These are phyloP conservation scores for Colletotrichum sp. DNA, from an alignment of 2,329 filamentous ascomycete species.

Conservation along the genomic window DNA sequence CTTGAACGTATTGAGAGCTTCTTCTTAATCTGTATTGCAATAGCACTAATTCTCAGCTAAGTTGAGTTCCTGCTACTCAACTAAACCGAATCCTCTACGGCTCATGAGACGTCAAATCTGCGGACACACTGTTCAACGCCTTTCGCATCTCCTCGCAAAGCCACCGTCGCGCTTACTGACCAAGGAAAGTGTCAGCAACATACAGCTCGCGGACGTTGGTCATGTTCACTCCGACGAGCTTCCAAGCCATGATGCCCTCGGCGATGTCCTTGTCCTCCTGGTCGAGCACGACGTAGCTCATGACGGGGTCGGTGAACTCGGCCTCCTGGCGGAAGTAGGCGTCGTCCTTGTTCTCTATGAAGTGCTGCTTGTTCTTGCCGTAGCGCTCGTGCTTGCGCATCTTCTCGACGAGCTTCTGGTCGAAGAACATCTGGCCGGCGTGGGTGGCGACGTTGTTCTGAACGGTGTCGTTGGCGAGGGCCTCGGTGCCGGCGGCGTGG, in stretches of 20 bases:
- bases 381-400: conserved; percentile 44
- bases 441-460: conserved; percentile 34
- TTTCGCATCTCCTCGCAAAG: background rate
- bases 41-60: background rate
- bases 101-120: too few species aligned
- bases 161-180: background rate
- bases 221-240: conserved; percentile 48
- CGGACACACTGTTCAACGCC: too few species aligned
- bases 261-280: conserved; percentile 39
- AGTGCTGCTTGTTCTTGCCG: conserved; percentile 44
- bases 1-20: background rate
- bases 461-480: conserved; percentile 2
- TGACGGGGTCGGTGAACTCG: conserved; percentile 57
- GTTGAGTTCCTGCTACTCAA: background rate
- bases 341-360: conserved; percentile 59
- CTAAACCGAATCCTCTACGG: background rate
- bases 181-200: background rate
- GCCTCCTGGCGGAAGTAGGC: conserved; percentile 54
- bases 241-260: conserved; percentile 51
- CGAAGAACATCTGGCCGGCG: conserved; percentile 1
- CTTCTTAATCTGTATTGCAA: background rate
- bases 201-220: conserved; percentile 10
- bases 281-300: conserved; percentile 62
- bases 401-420: background rate
- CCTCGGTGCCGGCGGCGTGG: conserved; percentile 37